A percentile compares a stretch with the other conserved stretches of the same genome.
These are phyloP conservation scores for Fomitopsis pulvina DNA, from an alignment of 768 basidiomycete species.

Conservation along the genomic window DNA sequence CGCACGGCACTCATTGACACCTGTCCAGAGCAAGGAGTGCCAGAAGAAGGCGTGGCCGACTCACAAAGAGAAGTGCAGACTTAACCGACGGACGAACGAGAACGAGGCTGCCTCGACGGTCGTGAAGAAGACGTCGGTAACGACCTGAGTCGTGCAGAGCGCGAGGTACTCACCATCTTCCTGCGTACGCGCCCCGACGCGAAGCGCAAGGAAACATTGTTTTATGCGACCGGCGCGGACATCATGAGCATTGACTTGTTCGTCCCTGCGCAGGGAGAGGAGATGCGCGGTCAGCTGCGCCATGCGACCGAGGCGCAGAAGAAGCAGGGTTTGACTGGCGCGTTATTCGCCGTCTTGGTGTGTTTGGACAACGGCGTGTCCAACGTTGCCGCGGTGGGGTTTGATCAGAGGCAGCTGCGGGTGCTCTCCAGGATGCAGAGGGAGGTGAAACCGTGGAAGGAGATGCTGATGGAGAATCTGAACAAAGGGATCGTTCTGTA, in stretches of 20 bases:
- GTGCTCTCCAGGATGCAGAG: background rate
- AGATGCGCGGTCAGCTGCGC: background rate
- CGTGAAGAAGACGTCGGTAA: background rate
- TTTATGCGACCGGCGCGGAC: background rate
- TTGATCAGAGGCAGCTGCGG: background rate
- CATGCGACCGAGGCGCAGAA: background rate
- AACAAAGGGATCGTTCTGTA: conserved; percentile 2
- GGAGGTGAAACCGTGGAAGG: background rate
- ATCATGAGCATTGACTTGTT: background rate
- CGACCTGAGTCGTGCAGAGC: background rate
- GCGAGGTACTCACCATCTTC: background rate
- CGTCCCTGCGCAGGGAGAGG: background rate
- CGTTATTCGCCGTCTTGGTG: background rate
- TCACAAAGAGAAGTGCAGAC: background rate
- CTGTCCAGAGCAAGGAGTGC: conserved; percentile 1
- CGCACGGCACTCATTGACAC: background rate
- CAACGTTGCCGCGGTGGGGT: background rate
- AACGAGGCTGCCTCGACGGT: background rate
- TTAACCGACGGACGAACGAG: background rate
- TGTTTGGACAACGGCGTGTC: background rate
- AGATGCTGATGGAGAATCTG: background rate
- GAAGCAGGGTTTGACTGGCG: background rate
- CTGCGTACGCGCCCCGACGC: background rate
- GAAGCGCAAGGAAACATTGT: background rate
- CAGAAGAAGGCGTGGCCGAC: background rate